A percentile compares a stretch with the other conserved stretches of the same genome.
Evolutionary conservation across 768 basidiomycete species (phyloP).

Genomic region (Pulveroboletus sp.): DNA sequence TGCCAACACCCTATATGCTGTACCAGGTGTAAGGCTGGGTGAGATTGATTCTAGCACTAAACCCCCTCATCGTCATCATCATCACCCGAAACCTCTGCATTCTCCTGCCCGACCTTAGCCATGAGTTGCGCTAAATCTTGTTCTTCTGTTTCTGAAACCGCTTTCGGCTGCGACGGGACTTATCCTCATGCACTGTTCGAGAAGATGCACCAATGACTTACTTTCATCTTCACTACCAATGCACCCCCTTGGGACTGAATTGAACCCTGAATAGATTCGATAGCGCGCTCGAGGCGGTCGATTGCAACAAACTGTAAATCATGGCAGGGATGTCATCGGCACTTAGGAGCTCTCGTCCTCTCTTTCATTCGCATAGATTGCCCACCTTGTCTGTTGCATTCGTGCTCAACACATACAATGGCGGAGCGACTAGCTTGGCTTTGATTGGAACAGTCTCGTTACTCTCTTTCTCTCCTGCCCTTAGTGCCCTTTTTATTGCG

Average conservation of each 20-base stretch:
- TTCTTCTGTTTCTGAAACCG: constrained; percentile 95
- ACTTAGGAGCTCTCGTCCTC: neutral
- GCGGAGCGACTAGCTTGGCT: constrained; percentile 94
- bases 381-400: constrained; percentile 93
- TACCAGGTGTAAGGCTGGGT: no score
- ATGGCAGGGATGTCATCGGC: neutral
- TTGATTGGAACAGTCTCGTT: constrained; percentile 93
- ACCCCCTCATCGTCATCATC: constrained; percentile 71
- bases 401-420: constrained; percentile 90
- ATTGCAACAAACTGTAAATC: constrained; percentile 69
- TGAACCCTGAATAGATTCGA: constrained; percentile 80
- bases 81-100: constrained; percentile 94
- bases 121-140: constrained; percentile 95
- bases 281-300: constrained; percentile 88
- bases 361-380: neutral
- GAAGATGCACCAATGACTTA: constrained; percentile 20
- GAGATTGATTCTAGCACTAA: constrained; percentile 2
- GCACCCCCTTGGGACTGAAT: constrained; percentile 85
- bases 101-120: constrained; percentile 91
- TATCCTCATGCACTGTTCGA: neutral
- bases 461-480: constrained; percentile 83
- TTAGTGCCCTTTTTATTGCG: constrained; percentile 89
- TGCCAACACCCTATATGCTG: no score
- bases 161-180: constrained; percentile 74
- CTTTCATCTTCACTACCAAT: constrained; percentile 96